Base-by-base conservation (phyloP, 768 basidiomycete species). In the Termitomyces bulborhizus region DNA sequence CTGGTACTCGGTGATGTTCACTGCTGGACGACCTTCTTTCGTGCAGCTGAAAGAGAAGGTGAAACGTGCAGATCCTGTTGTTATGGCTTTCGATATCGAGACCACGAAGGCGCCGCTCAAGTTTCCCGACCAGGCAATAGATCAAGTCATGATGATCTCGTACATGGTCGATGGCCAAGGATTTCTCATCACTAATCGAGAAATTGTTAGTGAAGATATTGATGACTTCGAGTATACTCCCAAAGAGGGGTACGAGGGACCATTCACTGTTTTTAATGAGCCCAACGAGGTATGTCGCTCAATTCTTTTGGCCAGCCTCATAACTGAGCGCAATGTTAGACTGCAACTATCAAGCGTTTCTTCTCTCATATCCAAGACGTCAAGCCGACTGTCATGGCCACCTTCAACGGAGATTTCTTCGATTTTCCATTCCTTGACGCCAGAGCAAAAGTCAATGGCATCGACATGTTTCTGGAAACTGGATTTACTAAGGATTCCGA, bases 61-160 rank as follows among this genome's bases (percentile, higher is more conserved):
- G 56, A 96, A 97, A 68, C 94, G 97, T 81, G 94, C 97, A 21
- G 97, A 99, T 65, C 97, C 97, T 0, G 94, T 99, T 42, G 94
- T 99, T 51, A 89, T 99, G 92, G 97, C 97, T 0, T 99, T 79
- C 69, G 97, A 98, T 84, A 99, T 99, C 66, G 97, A 99, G 70
- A 95, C 93, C 16, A 96, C 95, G 1, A 99, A 99, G 73, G 89
- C 92, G n/a, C 96, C 97, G n/a, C 83, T 98, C 63, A 98, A 98
- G 71, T 98, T 98, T 66, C 96, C 97, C 1, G 97, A 98, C 73
- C 88, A 94, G 62, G 82, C 84, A 6, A 86, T 92, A 26, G 97
- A 98, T 74, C 95, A 98, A 68, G 93, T 99, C 63, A 99, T 99
- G 96, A 99, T 99, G 97, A 98, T 99, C 60, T 99, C 97, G 43